phyloP scores from a whole-genome alignment of 164 flowering plant genomes.

The Stephania japonica region DNA sequence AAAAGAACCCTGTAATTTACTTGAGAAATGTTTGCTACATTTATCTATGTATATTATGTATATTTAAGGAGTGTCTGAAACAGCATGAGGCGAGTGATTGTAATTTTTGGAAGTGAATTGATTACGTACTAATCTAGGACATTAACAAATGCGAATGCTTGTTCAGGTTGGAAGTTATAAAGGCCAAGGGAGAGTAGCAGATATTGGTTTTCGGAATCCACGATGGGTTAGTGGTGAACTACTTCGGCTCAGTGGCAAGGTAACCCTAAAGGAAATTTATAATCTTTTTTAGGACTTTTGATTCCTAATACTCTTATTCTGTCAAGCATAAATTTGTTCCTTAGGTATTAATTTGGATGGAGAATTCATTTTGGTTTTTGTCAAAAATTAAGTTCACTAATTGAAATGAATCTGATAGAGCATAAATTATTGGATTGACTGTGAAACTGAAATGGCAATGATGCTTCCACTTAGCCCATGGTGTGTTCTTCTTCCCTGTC shows the following conservation, averaged over 20 bases:
- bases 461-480: too few species aligned
- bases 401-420: neutral
- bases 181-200: slow-evolving; percentile 96
- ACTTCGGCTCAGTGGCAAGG: slow-evolving; percentile 90
- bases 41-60: too few species aligned
- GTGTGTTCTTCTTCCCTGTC: too few species aligned
- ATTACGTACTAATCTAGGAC: slow-evolving; percentile 2
- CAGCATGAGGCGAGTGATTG: neutral
- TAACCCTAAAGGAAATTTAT: slow-evolving; percentile 19
- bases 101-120: neutral
- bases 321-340: neutral
- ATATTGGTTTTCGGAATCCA: slow-evolving; percentile 71
- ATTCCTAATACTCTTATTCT: neutral
- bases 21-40: too few species aligned
- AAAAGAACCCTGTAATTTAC: too few species aligned
- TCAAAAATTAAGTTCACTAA: neutral
- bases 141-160: neutral
- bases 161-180: slow-evolving; percentile 78
- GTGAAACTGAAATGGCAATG: too few species aligned
- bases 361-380: neutral
- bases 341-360: too few species aligned
- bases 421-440: too few species aligned
- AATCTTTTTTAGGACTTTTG: neutral
- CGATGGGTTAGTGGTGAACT: slow-evolving; percentile 96
- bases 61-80: neutral